These are phyloP conservation scores for Cyclospora cayetanensis DNA, from an alignment of 169 alveolate genomes.

Conservation along the genomic window DNA sequence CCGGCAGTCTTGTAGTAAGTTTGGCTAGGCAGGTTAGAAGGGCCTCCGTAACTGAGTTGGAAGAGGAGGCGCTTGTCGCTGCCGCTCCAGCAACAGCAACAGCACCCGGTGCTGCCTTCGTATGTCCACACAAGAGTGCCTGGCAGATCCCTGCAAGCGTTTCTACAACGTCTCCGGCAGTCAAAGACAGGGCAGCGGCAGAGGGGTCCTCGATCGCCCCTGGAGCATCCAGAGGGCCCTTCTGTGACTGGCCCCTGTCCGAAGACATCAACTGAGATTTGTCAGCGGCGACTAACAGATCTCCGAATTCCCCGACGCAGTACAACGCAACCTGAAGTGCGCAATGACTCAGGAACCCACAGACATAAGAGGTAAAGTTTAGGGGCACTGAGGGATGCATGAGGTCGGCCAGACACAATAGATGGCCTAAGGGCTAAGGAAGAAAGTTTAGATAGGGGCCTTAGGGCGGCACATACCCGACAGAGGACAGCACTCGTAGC, in stretches of 20 bases:
- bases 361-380: not conserved
- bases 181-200: not conserved
- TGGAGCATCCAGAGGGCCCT: not conserved
- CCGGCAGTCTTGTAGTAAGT: conserved; percentile 44
- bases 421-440: no score
- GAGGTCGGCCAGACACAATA: no score
- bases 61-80: not conserved
- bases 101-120: not conserved
- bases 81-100: not conserved
- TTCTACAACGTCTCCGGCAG: not conserved
- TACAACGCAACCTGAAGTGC: conserved; percentile 48
- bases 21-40: conserved; percentile 52
- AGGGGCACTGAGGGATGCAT: not conserved
- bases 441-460: no score
- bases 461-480: not conserved
- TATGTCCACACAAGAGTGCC: not conserved
- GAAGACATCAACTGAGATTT: not conserved
- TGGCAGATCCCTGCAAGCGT: conserved; percentile 1
- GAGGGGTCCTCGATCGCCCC: not conserved
- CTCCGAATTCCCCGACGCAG: conserved; percentile 70
- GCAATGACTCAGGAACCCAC: not conserved
- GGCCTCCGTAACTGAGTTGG: conserved; percentile 18
- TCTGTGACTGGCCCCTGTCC: not conserved
- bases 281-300: conserved; percentile 30
- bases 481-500: conserved; percentile 33